Conservation (phyloP, 2,329 filamentous ascomycete species). For the Ilyonectria mors-panacis region DNA sequence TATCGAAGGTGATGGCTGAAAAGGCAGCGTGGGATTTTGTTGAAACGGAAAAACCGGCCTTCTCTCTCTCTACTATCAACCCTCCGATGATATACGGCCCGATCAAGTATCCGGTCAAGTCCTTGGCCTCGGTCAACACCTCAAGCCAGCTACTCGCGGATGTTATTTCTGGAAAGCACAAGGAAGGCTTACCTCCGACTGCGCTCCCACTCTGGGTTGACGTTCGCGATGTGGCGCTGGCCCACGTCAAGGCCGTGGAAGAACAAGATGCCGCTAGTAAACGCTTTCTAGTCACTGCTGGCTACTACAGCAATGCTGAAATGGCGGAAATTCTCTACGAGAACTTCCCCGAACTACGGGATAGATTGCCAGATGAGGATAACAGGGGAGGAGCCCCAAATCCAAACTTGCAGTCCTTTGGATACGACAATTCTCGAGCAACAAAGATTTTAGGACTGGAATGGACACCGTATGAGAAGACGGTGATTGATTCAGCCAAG, state of each 20-base stretch:
- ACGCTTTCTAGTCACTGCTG: slow-evolving; percentile 47
- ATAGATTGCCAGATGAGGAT: neutral
- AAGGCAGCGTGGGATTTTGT: slow-evolving; percentile 49
- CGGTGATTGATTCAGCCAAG: slow-evolving; percentile 14
- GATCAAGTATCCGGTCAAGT: slow-evolving; percentile 25
- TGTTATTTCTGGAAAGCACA: slow-evolving; percentile 49
- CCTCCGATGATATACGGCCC: slow-evolving; percentile 50
- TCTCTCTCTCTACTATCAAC: slow-evolving; percentile 43
- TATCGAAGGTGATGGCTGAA: slow-evolving; percentile 46
- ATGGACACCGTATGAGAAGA: slow-evolving; percentile 17
- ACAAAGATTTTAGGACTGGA: slow-evolving; percentile 13
- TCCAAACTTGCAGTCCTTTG: slow-evolving; percentile 4
- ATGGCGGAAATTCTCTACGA: slow-evolving; percentile 41
- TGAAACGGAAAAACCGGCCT: slow-evolving; percentile 43
- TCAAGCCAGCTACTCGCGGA: slow-evolving; percentile 48
- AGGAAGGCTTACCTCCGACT: slow-evolving; percentile 37
- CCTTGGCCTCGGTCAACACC: slow-evolving; percentile 40
- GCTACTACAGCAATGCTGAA: slow-evolving; percentile 40
- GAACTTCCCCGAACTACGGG: slow-evolving; percentile 16
- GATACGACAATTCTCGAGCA: slow-evolving; percentile 9
- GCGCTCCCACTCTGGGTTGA: slow-evolving; percentile 43
- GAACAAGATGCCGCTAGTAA: slow-evolving; percentile 41
- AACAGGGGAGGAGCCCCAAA: slow-evolving; percentile 6
- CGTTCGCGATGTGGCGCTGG: slow-evolving; percentile 49
- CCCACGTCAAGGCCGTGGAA: slow-evolving; percentile 47